Base-by-base conservation (phyloP, 345 rosid genomes). In the Ceriops decandra region DNA sequence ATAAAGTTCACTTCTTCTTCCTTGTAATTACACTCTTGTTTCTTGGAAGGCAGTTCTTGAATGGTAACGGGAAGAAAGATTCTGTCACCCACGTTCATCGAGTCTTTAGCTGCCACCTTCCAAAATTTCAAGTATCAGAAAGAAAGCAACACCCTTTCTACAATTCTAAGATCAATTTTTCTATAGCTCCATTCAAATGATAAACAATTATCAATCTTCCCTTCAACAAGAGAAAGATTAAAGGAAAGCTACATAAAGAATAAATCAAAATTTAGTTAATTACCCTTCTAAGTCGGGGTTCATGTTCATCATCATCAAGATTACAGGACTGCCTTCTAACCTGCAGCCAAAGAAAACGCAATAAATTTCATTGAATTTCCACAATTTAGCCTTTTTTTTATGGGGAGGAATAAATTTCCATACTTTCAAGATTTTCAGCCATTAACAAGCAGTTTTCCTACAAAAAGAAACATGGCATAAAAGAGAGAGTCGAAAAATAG, bases 71-170 rank as follows among this genome's bases (percentile, higher is more conserved):
- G 99, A 81, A 95, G 93, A 80, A 78, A 86, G 35, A 95, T 85
- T 64, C 77, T 73, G 79, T 95, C 98, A 65, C 96, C 98, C 20
- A 74, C 56, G 59, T 82, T 85, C 88, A 95, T 72, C 0, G 74
- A 72, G 63, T 95, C 95, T 84, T 82, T 91, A 20, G 95, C 90
- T 83, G 85, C 81, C 75, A 95, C 91, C 97, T 95, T 83, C 71
- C 76, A 80, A 17, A 7, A 36, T 70, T 66, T 72, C 30, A 59
- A 72, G 26, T 51, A 71, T 80, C 74, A 87, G 71, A 70, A 69
- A 66, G 26, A 66, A 32, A 53, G 19, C 9, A 10, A 9, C 27
- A 26, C 52, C 30, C 30, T 17, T 21, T 15, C 17, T 13, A 42
- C 16, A 42, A 11, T 42, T 42, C 15, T 42, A 42, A 42, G 5